A percentile compares a stretch with the other conserved stretches of the same genome.
These are phyloP conservation scores for Ceratocystis cubensis DNA, from an alignment of 2,329 filamentous ascomycete genomes.

Conservation along the genomic window DNA sequence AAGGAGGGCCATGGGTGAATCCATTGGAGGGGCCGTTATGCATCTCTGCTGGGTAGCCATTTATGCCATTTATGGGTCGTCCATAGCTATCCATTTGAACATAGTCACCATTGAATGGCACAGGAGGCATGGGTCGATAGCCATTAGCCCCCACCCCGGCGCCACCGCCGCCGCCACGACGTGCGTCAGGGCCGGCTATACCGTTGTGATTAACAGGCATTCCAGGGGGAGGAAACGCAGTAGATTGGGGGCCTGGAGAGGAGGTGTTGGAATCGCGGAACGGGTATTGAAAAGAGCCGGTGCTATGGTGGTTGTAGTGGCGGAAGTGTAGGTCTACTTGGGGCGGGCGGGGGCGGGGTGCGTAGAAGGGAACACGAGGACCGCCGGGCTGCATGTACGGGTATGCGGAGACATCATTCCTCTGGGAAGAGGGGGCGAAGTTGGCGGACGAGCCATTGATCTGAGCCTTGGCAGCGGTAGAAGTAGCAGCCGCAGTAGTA, in stretches of 20 bases:
- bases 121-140: slow-evolving; percentile 29
- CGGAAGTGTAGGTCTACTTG: slow-evolving; percentile 22
- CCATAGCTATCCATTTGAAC: slow-evolving; percentile 32
- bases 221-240: slow-evolving; percentile 36
- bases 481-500: neutral
- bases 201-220: slow-evolving; percentile 26
- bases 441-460: slow-evolving; percentile 12
- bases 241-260: slow-evolving; percentile 42
- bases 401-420: neutral
- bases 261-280: slow-evolving; percentile 44
- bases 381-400: slow-evolving; percentile 8
- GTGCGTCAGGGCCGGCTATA: slow-evolving; percentile 28
- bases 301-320: slow-evolving; percentile 34
- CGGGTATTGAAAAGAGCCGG: slow-evolving; percentile 44
- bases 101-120: slow-evolving; percentile 30
- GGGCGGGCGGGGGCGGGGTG: slow-evolving; percentile 14
- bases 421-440: slow-evolving; percentile 10
- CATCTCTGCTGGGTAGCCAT: slow-evolving; percentile 23
- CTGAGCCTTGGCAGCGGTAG: neutral
- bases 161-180: slow-evolving; percentile 24
- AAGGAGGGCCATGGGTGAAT: slow-evolving; percentile 35
- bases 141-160: slow-evolving; percentile 25
- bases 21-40: slow-evolving; percentile 15
- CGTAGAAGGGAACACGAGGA: slow-evolving; percentile 10
- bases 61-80: slow-evolving; percentile 28